Evolutionary conservation across 2,329 filamentous ascomycete genomes (phyloP).

Genomic region (Bipolaris sorokiniana): DNA sequence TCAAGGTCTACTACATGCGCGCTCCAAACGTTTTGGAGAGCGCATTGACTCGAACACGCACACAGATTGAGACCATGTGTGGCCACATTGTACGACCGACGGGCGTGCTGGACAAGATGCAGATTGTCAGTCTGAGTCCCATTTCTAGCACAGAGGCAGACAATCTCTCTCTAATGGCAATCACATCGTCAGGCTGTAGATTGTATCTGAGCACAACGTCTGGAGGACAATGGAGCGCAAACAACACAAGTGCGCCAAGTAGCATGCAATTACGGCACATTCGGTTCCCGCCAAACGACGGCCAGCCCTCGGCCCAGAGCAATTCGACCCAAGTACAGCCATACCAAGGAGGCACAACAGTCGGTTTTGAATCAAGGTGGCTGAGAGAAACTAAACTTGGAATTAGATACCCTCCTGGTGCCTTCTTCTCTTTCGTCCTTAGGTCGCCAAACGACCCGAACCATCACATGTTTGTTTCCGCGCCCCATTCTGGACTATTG

Average conservation of each 20-base stretch:
- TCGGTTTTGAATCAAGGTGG: constrained; percentile 37
- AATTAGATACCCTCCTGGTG: constrained; percentile 78
- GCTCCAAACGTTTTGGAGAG: constrained; percentile 58
- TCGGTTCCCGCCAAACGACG: constrained; percentile 77
- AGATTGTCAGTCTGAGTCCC: constrained; percentile 83
- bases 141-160: constrained; percentile 80
- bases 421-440: constrained; percentile 83
- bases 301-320: constrained; percentile 25
- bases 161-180: constrained; percentile 86
- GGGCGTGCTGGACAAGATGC: constrained; percentile 70
- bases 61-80: constrained; percentile 69
- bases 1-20: constrained; percentile 89
- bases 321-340: constrained; percentile 39
- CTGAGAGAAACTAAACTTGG: constrained; percentile 54
- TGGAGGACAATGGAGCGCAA: constrained; percentile 66
- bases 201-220: constrained; percentile 91
- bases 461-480: constrained; percentile 80
- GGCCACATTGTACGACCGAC: constrained; percentile 80
- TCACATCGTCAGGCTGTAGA: constrained; percentile 87
- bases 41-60: constrained; percentile 62
- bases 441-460: constrained; percentile 64
- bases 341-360: constrained; percentile 34
- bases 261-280: constrained; percentile 99
- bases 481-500: constrained; percentile 87
- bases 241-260: constrained; percentile 73